Base-by-base conservation (phyloP, 177 flowering plant species). In the Tripterygium wilfordii region DNA sequence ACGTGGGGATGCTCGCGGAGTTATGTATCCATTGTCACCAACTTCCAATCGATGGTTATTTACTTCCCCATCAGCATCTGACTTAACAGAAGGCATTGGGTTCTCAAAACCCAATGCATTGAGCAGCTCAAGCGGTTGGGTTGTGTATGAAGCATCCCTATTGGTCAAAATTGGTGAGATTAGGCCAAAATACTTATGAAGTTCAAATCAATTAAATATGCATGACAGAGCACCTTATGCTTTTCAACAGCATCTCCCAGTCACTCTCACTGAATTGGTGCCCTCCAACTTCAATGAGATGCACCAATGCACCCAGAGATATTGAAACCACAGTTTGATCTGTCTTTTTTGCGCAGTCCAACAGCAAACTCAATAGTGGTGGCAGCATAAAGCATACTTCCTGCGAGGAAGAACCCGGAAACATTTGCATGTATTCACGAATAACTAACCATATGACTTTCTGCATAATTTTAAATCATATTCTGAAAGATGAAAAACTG, bases 311-410 rank as follows among this genome's bases (percentile, higher is more conserved):
- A 60, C 95, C 99, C 58, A 94, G 69, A 54, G 99, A 76, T 18
- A 89, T 71, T 53, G 99, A 86, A 63, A 85, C 99, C 31, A 94
- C 99, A 26, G 89, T 54, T 58, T 94, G 99, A 61, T 94, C 97
- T 18, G 88, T 69, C 64, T 83, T 76, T 65, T 86, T 89, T 30
- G 99, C 95, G 63, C 99, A 94, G 55, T 94, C 99, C 69, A 94
- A 65, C 26, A 94, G 77, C 70, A 94, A 70, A 57, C 96, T 76
- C 21, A 94, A 70, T 24, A 94, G 74, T 26, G 91, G 89, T 31
- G 99, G 96, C 57, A 94, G 79, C 99, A 94, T 86, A 66, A 94
- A 94, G 62, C 88, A 83, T 17, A 94, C 97, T 62, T 89, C 97
- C 99, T 94, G 72, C 36, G 61, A n/a, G n/a, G n/a, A n/a, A n/a